Evolutionary conservation across 768 basidiomycete species (phyloP), one percentile per base, ranked within the genome.

Genomic region (Baorangia bicolor): DNA sequence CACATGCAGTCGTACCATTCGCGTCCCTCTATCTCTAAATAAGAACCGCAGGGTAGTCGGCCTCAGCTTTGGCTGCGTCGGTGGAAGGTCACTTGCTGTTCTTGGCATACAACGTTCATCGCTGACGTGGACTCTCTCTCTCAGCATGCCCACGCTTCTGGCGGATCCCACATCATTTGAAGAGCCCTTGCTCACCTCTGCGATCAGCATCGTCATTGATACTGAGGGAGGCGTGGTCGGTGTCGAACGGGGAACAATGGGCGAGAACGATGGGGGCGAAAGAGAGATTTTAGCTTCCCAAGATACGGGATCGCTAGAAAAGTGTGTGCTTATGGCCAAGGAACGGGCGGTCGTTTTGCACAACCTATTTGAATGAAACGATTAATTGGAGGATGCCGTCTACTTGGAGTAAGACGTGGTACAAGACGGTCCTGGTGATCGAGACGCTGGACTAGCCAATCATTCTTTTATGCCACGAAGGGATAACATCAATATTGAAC

Each of bases 101-200:
- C 18, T 38, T 5, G n/a, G 14, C 13, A 6, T 21, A 11, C 16
- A 9, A 23, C 5, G 33, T 13, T 20, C 12, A 20, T 7, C 2
- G 11, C 48, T 60, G 43, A 67, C 30, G 23, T 27, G 23, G 23
- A 21, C n/a, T n/a, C 33, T 38, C n/a, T 38, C n/a, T 30, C 42
- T 23, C 20, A 65, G 61, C 25, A 58, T 51, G 31, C 80, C 81
- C 46, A 76, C 82, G 25, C 68, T 95, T 11, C 74, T 98, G 5
- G 77, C 86, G 0, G 96, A 98, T 71, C 91, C 94, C 1, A 89
- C 92, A 0, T 78, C 92, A 1, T 97, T 96, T 69, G 96, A 98
- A 73, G 88, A 94, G 61, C 89, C 92, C 0, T 77, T 97, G 8
- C 81, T 94, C 50, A 84, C 89, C 14, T 86, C 91, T 0, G 79